Evolutionary conservation across 768 basidiomycete genomes (phyloP).

Genomic region (Auricularia auricula-judae): DNA sequence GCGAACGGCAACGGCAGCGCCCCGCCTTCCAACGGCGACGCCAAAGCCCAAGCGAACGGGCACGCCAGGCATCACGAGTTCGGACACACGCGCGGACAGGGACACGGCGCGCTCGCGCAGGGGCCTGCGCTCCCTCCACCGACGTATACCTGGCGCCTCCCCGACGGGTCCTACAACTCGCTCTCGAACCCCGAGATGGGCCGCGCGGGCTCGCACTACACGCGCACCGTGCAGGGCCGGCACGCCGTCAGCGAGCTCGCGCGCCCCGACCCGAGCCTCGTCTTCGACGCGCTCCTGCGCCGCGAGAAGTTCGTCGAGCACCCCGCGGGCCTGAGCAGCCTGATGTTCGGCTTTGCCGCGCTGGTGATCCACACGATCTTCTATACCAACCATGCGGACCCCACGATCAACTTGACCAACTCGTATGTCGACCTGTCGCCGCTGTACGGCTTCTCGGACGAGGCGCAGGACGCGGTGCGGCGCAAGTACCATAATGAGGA

Average conservation of each 20-base stretch:
- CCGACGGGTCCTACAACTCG: constrained; percentile 54
- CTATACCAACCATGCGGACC: constrained; percentile 32
- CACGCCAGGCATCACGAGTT: background rate
- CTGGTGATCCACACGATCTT: constrained; percentile 25
- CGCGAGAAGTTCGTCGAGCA: constrained; percentile 18
- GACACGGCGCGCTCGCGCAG: background rate
- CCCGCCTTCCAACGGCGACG: background rate
- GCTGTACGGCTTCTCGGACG: constrained; percentile 40
- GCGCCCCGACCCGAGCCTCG: constrained; percentile 37
- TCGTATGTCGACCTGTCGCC: constrained; percentile 48
- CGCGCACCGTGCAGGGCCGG: constrained; percentile 38
- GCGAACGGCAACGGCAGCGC: too few relatives aligned
- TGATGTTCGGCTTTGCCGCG: constrained; percentile 19
- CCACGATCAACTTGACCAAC: constrained; percentile 38
- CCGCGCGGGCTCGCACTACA: constrained; percentile 50
- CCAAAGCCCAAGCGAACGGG: background rate
- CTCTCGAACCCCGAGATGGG: constrained; percentile 44
- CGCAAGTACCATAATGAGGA: constrained; percentile 20
- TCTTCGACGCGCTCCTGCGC: constrained; percentile 29
- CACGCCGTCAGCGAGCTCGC: constrained; percentile 27
- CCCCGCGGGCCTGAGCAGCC: constrained; percentile 22
- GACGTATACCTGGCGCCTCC: constrained; percentile 42
- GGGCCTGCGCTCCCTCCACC: background rate
- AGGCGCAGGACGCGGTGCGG: constrained; percentile 30
- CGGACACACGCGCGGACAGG: background rate